phyloP scores from a whole-genome alignment of 2,329 filamentous ascomycete genomes.

The Hypoxylon sp. region DNA sequence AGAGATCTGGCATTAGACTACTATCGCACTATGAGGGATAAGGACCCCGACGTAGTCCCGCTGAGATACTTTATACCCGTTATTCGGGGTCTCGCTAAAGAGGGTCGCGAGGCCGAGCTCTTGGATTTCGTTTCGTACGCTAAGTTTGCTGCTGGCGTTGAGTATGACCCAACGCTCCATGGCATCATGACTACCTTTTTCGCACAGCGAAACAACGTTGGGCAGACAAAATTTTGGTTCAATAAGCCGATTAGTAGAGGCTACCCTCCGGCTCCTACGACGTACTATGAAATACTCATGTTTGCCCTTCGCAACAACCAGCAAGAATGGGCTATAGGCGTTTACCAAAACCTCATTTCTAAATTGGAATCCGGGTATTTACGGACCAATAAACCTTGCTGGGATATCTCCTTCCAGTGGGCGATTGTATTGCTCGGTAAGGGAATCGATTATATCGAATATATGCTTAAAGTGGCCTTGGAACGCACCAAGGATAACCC shows the following conservation, averaged over 20 bases:
- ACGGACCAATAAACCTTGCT: conserved; percentile 68
- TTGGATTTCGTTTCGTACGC: conserved; percentile 69
- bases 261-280: conserved; percentile 59
- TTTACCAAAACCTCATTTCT: conserved; percentile 70
- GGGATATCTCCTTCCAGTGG: conserved; percentile 83
- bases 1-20: conserved; percentile 48
- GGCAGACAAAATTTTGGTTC: conserved; percentile 79
- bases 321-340: conserved; percentile 72
- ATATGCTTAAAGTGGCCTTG: conserved; percentile 80
- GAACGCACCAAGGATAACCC: conserved; percentile 63
- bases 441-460: conserved; percentile 78
- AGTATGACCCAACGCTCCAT: conserved; percentile 64
- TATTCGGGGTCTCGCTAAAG: conserved; percentile 72
- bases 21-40: conserved; percentile 27
- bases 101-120: conserved; percentile 72
- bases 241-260: conserved; percentile 64
- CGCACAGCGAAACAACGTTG: conserved; percentile 68
- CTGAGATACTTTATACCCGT: conserved; percentile 60
- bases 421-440: conserved; percentile 78
- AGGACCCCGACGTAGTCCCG: conserved; percentile 51
- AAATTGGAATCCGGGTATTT: conserved; percentile 50
- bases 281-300: conserved; percentile 70
- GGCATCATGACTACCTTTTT: conserved; percentile 74
- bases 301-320: conserved; percentile 74
- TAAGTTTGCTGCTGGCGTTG: conserved; percentile 61